Base-by-base conservation (phyloP, 805 yeast genomes). In the Candida khao-thaluensis region DNA sequence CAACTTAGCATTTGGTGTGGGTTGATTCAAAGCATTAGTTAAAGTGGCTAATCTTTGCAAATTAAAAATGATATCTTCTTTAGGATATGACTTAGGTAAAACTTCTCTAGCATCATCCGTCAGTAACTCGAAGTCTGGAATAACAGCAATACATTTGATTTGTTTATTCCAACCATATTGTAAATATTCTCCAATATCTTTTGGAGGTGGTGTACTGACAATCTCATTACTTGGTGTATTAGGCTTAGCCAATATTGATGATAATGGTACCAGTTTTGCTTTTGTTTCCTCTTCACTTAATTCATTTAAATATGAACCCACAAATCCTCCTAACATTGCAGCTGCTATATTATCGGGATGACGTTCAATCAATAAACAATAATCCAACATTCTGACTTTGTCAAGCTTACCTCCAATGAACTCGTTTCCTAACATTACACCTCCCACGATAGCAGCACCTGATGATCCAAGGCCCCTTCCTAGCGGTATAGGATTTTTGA, bases 341-440 rank as follows among this genome's bases (percentile, higher is more conserved):
- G 99, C 99, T 9, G 96, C 88, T 55, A 93, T 90, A 62, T 93
- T 93, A 65, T 93, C 99, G 24, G 99, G 99, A 56, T 93, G 99
- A 60, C 98, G 81, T 69, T 93, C 99, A 50, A 93, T 90, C 93
- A 93, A 86, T 52, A 93, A 74, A 62, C 96, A 88, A 70, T 85
- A 93, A 62, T 93, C 99, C 53, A 93, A 71, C 81, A 93, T 76
- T 52, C 98, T 74, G 52, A 78, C 82, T 62, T 85, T 90, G 35
- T 81, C 66, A 44, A 89, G 77, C 1, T 77, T 79, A 24, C 91
- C 69, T 36, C 77, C 71, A 26, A 93, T 96, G 23, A 90, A 72
- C 48, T 82, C 91, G 57, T 86, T 86, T 34, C 95, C 99, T 30
- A 93, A 71, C 66, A 89, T 71, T 9, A 85, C 95, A 56, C 99